A percentile compares a stretch with the other conserved stretches of the same genome.
phyloP scores from a whole-genome alignment of 768 basidiomycete genomes.

The Lactarius akahatsu region DNA sequence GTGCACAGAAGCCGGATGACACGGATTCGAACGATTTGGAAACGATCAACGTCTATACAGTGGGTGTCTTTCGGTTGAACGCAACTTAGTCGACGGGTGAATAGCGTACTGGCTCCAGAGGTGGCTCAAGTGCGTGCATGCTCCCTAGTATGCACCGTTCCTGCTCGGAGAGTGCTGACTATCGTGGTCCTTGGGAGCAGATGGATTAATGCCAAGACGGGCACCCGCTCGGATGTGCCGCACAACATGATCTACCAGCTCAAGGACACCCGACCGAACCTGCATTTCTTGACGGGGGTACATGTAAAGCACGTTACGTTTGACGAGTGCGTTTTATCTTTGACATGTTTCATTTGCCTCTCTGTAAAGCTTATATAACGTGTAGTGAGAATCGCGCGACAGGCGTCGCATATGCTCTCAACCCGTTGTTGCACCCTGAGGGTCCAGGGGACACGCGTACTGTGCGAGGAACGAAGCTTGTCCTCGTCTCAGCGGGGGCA shows the following conservation, averaged over 20 bases:
- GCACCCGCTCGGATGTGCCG: constrained; percentile 55
- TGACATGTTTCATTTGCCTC: constrained; percentile 30
- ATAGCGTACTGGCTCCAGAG: constrained; percentile 13
- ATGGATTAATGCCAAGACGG: constrained; percentile 50
- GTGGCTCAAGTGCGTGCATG: constrained; percentile 36
- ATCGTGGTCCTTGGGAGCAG: constrained; percentile 34
- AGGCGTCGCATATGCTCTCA: constrained; percentile 10
- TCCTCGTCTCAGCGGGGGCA: constrained; percentile 42
- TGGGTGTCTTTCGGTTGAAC: background rate
- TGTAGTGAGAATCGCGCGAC: constrained; percentile 30
- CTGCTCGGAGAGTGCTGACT: background rate
- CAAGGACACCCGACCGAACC: constrained; percentile 35
- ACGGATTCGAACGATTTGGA: constrained; percentile 29
- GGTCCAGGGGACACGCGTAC: constrained; percentile 30
- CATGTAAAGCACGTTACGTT: constrained; percentile 38
- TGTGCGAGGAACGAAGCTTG: constrained; percentile 38
- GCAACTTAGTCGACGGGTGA: background rate
- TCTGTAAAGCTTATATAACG: constrained; percentile 10
- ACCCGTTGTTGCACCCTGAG: background rate
- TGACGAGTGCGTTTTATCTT: constrained; percentile 28
- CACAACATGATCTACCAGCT: constrained; percentile 42
- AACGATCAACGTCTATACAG: constrained; percentile 31
- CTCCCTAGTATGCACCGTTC: constrained; percentile 28
- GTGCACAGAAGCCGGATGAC: constrained; percentile 24
- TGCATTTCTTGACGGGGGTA: constrained; percentile 37